These are phyloP conservation scores for Phialophora expanda DNA, from an alignment of 2,329 filamentous ascomycete species.

Conservation along the genomic window DNA sequence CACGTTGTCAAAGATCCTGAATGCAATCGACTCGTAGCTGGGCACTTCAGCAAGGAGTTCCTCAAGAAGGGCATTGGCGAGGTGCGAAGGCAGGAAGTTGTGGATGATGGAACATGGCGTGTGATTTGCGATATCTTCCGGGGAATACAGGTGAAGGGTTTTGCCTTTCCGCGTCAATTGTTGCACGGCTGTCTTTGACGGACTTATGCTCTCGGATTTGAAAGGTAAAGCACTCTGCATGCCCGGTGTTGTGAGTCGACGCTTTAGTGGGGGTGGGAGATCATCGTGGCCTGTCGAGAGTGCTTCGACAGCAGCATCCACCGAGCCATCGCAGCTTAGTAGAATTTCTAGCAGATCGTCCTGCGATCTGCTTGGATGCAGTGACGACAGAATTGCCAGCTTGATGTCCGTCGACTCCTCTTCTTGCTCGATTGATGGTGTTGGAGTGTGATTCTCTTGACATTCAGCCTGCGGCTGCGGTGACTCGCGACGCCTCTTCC, in stretches of 20 bases:
- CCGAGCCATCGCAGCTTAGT: conserved; percentile 76
- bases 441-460: conserved; percentile 2
- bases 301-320: conserved; percentile 66
- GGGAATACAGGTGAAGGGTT: conserved; percentile 82
- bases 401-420: conserved; percentile 90
- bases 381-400: conserved; percentile 78
- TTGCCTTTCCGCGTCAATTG: conserved; percentile 74
- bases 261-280: conserved; percentile 44
- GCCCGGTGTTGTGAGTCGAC: conserved; percentile 49
- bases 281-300: conserved; percentile 48
- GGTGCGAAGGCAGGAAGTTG: conserved; percentile 76
- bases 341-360: conserved; percentile 77
- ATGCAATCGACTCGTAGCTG: conserved; percentile 72
- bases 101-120: conserved; percentile 92
- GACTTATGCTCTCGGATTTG: conserved; percentile 34
- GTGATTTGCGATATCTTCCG: conserved; percentile 77
- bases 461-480: conserved; percentile 20
- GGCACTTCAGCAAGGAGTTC: conserved; percentile 77
- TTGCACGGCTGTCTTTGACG: conserved; percentile 44
- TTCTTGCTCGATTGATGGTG: conserved; percentile 45
- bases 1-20: conserved; percentile 86
- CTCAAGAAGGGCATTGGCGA: conserved; percentile 73
- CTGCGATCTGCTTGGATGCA: conserved; percentile 69
- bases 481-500: conserved; percentile 44
- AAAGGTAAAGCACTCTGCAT: conserved; percentile 68